Conservation (phyloP, 1,284 basidiomycete genomes). For the Leccinum variabile region DNA sequence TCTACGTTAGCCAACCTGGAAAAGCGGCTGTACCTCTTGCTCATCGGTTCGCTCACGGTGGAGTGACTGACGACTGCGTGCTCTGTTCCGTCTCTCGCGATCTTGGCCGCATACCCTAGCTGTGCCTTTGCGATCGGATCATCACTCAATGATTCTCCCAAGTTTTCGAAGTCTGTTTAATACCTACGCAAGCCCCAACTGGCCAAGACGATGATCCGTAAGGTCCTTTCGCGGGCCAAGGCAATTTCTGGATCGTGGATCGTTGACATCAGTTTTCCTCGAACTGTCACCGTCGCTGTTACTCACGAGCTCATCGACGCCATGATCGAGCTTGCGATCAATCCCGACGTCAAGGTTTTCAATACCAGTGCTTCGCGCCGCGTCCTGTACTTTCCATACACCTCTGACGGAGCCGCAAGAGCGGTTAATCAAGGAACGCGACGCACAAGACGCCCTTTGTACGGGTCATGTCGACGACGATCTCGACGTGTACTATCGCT, state of each 20-base stretch:
- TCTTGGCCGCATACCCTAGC: slow-evolving; percentile 28
- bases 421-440: no score
- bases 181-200: slow-evolving; percentile 10
- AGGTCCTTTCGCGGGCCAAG: slow-evolving; percentile 30
- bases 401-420: no score
- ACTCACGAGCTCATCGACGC: slow-evolving; percentile 30
- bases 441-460: no score
- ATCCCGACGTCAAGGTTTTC: no score
- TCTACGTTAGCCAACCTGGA: background rate
- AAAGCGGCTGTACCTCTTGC: slow-evolving; percentile 26
- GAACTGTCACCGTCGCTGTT: slow-evolving; percentile 34
- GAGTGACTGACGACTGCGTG: slow-evolving; percentile 20
- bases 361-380: no score
- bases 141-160: slow-evolving; percentile 19
- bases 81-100: slow-evolving; percentile 29
- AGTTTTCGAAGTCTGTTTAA: slow-evolving; percentile 30
- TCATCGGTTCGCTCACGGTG: slow-evolving; percentile 26
- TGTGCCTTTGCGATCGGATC: slow-evolving; percentile 27
- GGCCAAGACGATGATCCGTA: slow-evolving; percentile 32
- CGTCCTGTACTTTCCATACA: no score
- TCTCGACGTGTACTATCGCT: no score
- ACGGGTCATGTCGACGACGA: no score
- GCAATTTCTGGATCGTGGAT: slow-evolving; percentile 32
- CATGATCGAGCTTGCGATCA: slow-evolving; percentile 20
- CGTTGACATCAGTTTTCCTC: slow-evolving; percentile 35